phyloP scores from a whole-genome alignment of 441 rosid species.

The Brassica balearica region DNA sequence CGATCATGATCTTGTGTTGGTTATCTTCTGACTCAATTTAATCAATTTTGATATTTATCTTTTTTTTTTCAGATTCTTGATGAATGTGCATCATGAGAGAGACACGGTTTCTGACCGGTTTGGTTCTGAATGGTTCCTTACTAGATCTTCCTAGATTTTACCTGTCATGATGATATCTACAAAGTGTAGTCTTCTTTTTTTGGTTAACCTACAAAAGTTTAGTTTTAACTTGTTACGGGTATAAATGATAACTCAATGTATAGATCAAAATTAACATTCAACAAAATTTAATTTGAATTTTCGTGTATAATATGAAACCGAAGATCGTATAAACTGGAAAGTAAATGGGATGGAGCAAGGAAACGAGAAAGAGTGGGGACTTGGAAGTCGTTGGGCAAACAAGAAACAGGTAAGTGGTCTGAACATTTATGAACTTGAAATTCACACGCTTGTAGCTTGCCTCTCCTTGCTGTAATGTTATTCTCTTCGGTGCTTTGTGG shows the following conservation, averaged over 20 bases:
- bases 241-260: not conserved
- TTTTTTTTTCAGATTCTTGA: conserved; percentile 23
- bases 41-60: conserved; percentile 36
- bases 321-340: conserved; percentile 18
- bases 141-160: conserved; percentile 9
- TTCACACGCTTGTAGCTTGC: conserved; percentile 44
- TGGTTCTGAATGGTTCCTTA: conserved; percentile 26
- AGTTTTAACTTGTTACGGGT: not conserved
- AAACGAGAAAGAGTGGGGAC: conserved; percentile 38
- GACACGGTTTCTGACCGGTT: conserved; percentile 23
- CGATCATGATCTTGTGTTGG: conserved; percentile 32
- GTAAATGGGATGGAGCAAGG: conserved; percentile 31
- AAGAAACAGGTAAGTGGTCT: conserved; percentile 38
- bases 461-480: conserved; percentile 32
- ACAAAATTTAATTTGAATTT: not conserved
- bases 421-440: conserved; percentile 29
- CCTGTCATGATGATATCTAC: conserved; percentile 6
- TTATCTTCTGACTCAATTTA: conserved; percentile 28
- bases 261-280: conserved; percentile 17
- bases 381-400: conserved; percentile 42
- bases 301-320: not conserved
- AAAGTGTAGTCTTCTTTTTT: not conserved
- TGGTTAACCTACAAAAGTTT: conserved; percentile 1
- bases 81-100: conserved; percentile 10
- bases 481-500: conserved; percentile 18